phyloP scores from a whole-genome alignment of 2,329 filamentous ascomycete genomes.

The Fusarium subtropicale region DNA sequence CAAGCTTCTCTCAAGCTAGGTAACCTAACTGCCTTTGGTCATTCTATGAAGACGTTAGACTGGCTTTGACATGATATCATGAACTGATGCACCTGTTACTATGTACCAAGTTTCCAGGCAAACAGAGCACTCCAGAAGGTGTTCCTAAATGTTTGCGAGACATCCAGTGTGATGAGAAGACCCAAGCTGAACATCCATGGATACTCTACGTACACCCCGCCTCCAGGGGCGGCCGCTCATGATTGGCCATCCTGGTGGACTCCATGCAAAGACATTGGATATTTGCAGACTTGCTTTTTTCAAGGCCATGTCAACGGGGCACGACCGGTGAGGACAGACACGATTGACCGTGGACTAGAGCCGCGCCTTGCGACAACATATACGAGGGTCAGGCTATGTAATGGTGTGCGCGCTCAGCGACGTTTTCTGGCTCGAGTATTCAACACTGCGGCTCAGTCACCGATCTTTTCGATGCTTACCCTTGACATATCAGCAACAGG shows the following conservation, averaged over 20 bases:
- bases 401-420: background rate
- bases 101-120: background rate
- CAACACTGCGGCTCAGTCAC: background rate
- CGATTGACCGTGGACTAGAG: conserved; percentile 2
- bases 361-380: conserved; percentile 17
- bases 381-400: conserved; percentile 11
- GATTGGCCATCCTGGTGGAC: conserved; percentile 34
- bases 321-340: conserved; percentile 13
- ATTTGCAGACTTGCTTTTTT: conserved; percentile 39
- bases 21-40: conserved; percentile 22
- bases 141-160: conserved; percentile 20
- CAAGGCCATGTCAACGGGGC: conserved; percentile 6
- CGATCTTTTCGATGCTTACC: background rate
- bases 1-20: conserved; percentile 28
- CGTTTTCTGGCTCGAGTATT: background rate
- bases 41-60: conserved; percentile 25
- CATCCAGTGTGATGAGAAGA: conserved; percentile 26
- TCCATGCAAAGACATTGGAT: conserved; percentile 34
- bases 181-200: conserved; percentile 14
- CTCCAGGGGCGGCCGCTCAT: conserved; percentile 27
- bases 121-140: background rate
- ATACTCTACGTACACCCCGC: conserved; percentile 32
- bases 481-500: conserved; percentile 11
- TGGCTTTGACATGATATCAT: conserved; percentile 19
- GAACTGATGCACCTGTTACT: background rate